Conservation (phyloP, 2,329 filamentous ascomycete species). For the Cadophora luteo-olivacea region DNA sequence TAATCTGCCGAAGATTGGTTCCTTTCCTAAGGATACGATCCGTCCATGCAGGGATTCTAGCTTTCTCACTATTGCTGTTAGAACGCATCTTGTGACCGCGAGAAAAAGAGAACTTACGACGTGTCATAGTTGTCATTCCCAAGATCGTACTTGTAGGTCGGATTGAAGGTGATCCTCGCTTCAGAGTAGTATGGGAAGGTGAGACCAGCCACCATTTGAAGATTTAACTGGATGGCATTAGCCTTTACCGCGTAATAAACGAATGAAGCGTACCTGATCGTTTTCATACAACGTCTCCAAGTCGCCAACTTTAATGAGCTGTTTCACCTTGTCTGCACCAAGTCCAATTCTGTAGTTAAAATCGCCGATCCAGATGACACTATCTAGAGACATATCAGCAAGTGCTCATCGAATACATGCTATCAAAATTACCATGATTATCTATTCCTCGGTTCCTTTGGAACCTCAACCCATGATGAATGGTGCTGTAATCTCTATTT, state of each 20-base stretch:
- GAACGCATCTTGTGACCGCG: background rate
- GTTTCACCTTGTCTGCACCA: slow-evolving; percentile 76
- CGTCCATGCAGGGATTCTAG: slow-evolving; percentile 95
- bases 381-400: slow-evolving; percentile 52
- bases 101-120: slow-evolving; percentile 62
- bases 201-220: slow-evolving; percentile 93
- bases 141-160: slow-evolving; percentile 95
- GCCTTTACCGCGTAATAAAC: background rate
- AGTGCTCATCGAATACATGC: background rate
- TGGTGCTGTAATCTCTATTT: slow-evolving; percentile 80
- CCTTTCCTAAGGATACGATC: slow-evolving; percentile 92
- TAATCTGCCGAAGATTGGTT: slow-evolving; percentile 77
- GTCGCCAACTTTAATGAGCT: slow-evolving; percentile 74
- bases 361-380: slow-evolving; percentile 94
- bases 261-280: slow-evolving; percentile 71
- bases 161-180: slow-evolving; percentile 83
- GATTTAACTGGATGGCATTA: slow-evolving; percentile 67
- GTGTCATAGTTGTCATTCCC: slow-evolving; percentile 90
- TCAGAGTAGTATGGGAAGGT: slow-evolving; percentile 94
- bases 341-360: slow-evolving; percentile 98
- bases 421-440: slow-evolving; percentile 70
- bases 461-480: slow-evolving; percentile 82
- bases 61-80: slow-evolving; percentile 72
- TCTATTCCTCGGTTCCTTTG: slow-evolving; percentile 90
- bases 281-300: slow-evolving; percentile 86